A percentile compares a stretch with the other conserved stretches of the same genome.
These are phyloP conservation scores for Diaporthe sp. DNA, from an alignment of 2,329 filamentous ascomycete genomes.

Conservation along the genomic window DNA sequence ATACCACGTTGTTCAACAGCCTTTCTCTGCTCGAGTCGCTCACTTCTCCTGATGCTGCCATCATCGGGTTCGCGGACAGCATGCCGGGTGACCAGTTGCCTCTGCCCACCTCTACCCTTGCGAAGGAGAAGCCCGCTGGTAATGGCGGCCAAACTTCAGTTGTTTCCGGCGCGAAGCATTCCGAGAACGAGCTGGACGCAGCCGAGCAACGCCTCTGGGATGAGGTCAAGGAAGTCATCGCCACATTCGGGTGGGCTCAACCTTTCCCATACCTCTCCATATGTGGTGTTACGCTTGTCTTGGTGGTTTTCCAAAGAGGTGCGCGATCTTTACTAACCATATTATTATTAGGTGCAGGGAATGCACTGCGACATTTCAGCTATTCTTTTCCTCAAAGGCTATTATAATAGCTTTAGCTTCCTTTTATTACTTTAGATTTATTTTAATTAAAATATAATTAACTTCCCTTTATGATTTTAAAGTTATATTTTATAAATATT, in stretches of 20 bases:
- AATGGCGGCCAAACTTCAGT: background rate
- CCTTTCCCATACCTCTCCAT: background rate
- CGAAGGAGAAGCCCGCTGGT: background rate
- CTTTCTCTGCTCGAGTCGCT: background rate
- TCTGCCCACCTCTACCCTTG: background rate
- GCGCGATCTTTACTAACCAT: background rate
- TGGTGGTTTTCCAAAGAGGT: background rate
- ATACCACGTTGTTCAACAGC: background rate
- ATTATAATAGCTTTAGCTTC: too few relatives aligned
- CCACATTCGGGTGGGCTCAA: background rate
- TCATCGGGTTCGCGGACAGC: background rate
- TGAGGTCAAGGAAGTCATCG: background rate
- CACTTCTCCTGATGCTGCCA: background rate
- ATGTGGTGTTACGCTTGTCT: background rate
- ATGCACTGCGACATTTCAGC: too few relatives aligned
- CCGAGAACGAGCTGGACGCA: background rate
- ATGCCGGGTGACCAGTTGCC: background rate
- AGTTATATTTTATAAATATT: too few relatives aligned
- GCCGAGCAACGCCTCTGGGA: background rate
- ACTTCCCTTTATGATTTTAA: too few relatives aligned
- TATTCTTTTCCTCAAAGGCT: too few relatives aligned
- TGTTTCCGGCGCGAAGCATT: fast-evolving
- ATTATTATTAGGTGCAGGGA: too few relatives aligned
- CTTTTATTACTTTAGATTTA: too few relatives aligned
- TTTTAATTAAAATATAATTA: too few relatives aligned